Evolutionary conservation across 495 filamentous ascomycete species (phyloP).

Genomic region (Talaromyces borbonicus): DNA sequence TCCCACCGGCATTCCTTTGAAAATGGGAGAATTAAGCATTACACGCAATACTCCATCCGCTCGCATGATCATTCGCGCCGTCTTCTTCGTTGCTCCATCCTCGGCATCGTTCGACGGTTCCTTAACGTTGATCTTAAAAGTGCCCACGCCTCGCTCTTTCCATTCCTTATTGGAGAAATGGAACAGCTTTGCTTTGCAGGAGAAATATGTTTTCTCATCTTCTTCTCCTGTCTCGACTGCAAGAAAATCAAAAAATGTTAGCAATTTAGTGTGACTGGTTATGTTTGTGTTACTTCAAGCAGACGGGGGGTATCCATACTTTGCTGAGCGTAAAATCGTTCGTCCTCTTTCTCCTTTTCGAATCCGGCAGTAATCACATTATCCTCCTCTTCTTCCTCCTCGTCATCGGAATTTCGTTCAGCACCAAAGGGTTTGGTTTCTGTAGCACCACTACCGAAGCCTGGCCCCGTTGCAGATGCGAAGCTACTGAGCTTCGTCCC

Average conservation of each 20-base stretch:
- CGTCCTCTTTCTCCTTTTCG: slow-evolving; percentile 47
- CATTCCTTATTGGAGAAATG: slow-evolving; percentile 62
- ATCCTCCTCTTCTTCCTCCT: slow-evolving; percentile 33
- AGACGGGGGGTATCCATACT: slow-evolving; percentile 36
- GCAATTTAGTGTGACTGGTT: too few species aligned
- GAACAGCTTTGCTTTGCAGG: slow-evolving; percentile 68
- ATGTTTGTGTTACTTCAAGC: too few species aligned
- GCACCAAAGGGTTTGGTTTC: slow-evolving; percentile 65
- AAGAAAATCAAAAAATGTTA: neutral
- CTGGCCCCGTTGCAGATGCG: slow-evolving; percentile 49
- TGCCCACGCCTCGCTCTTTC: slow-evolving; percentile 79
- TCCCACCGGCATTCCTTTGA: slow-evolving; percentile 62
- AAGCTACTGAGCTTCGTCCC: slow-evolving; percentile 55
- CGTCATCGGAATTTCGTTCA: slow-evolving; percentile 50
- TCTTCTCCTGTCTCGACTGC: slow-evolving; percentile 70
- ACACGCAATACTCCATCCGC: slow-evolving; percentile 78
- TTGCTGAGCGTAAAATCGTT: slow-evolving; percentile 56
- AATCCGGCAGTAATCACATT: slow-evolving; percentile 39
- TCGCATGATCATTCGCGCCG: slow-evolving; percentile 72
- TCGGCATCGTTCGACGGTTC: slow-evolving; percentile 29
- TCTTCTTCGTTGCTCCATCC: slow-evolving; percentile 34
- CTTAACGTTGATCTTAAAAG: slow-evolving; percentile 75
- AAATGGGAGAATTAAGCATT: slow-evolving; percentile 72
- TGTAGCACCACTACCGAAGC: slow-evolving; percentile 43
- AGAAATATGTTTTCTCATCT: slow-evolving; percentile 49